Conservation (phyloP, 2,329 filamentous ascomycete genomes). For the Fusarium sp. region DNA sequence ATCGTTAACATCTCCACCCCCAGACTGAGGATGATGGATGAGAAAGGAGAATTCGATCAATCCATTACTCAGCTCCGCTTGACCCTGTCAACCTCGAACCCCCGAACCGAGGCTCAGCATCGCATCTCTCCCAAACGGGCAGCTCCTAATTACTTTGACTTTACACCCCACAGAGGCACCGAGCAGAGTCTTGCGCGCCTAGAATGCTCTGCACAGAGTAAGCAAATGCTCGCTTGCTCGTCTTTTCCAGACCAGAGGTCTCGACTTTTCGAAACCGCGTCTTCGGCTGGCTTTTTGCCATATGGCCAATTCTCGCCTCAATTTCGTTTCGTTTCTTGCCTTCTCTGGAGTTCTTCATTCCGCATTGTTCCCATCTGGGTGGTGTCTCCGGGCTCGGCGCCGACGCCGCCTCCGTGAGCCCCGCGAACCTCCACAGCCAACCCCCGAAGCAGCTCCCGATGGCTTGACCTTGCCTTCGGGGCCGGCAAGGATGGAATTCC, state of each 20-base stretch:
- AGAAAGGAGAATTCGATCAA: constrained; percentile 5
- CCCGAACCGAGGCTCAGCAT: constrained; percentile 30
- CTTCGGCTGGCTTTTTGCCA: not conserved
- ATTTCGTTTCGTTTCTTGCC: constrained; percentile 1
- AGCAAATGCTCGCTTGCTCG: not conserved
- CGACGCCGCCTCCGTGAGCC: constrained; percentile 14
- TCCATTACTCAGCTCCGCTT: constrained; percentile 18
- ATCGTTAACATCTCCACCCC: constrained; percentile 16
- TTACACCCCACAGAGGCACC: constrained; percentile 28
- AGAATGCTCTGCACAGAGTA: constrained; percentile 4
- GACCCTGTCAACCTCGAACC: constrained; percentile 9
- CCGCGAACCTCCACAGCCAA: constrained; percentile 8
- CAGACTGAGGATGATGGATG: constrained; percentile 18
- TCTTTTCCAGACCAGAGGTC: constrained; percentile 5
- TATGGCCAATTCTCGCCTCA: not conserved
- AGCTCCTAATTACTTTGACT: constrained; percentile 18
- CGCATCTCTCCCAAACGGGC: constrained; percentile 7
- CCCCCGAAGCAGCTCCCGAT: constrained; percentile 3
- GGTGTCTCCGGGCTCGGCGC: constrained; percentile 4
- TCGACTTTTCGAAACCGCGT: constrained; percentile 8
- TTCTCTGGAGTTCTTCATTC: not conserved
- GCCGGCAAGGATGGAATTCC: constrained; percentile 9
- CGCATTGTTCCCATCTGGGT: constrained; percentile 6
- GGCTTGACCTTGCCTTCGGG: not conserved
- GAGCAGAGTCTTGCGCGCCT: constrained; percentile 4